phyloP scores from a whole-genome alignment of 2,329 filamentous ascomycete species.

The Fusarium sp. region DNA sequence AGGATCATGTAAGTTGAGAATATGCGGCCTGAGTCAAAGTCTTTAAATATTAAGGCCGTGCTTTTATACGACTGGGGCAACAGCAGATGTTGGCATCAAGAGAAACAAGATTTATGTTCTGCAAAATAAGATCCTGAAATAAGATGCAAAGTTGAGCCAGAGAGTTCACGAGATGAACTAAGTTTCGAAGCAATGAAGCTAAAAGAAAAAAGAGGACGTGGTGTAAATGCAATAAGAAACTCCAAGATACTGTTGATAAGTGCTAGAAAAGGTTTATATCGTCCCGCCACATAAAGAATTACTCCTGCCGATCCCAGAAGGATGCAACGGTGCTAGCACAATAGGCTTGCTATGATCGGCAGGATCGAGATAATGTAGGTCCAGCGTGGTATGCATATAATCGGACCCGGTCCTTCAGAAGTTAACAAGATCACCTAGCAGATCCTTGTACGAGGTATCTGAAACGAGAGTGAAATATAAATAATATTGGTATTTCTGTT shows the following conservation, averaged over 20 bases:
- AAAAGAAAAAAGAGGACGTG: too few relatives aligned
- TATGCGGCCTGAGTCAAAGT: slow-evolving; percentile 9
- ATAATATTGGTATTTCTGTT: slow-evolving; percentile 36
- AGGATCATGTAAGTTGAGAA: background rate
- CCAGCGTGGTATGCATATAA: background rate
- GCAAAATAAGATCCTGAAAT: too few relatives aligned
- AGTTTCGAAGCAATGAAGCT: background rate
- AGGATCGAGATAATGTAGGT: slow-evolving; percentile 1
- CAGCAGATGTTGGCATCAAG: background rate
- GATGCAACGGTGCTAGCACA: background rate
- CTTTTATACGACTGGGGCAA: background rate
- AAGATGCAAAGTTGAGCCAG: background rate
- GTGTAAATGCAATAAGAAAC: background rate
- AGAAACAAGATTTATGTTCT: background rate
- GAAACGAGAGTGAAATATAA: background rate
- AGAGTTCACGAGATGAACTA: background rate
- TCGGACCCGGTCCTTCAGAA: background rate
- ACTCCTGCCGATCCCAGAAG: slow-evolving; percentile 2
- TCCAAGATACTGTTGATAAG: background rate
- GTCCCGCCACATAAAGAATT: background rate
- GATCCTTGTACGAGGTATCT: background rate
- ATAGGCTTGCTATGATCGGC: slow-evolving; percentile 6
- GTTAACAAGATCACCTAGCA: background rate
- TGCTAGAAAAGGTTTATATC: background rate
- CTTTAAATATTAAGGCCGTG: background rate